Conservation (phyloP, 2,329 filamentous ascomycete genomes). For the Ophiostoma sp. region DNA sequence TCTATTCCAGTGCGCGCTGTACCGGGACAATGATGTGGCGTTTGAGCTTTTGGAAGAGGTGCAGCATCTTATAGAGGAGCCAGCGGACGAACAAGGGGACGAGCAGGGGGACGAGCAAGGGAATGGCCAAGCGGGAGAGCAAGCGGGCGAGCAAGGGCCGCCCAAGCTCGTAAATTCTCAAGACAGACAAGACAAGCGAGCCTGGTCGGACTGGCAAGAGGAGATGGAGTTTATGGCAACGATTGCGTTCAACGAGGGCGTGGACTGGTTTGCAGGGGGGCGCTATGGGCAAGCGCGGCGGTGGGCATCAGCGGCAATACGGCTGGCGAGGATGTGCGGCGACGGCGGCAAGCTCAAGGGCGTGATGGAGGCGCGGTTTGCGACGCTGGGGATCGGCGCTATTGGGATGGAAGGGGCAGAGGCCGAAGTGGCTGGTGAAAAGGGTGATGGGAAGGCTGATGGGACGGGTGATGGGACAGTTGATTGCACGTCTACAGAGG, state of each 20-base stretch:
- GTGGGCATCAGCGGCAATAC: constrained; percentile 61
- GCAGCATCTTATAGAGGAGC: constrained; percentile 44
- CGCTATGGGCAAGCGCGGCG: constrained; percentile 50
- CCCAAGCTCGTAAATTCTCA: constrained; percentile 38
- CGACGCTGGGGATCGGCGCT: constrained; percentile 36
- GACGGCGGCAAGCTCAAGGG: constrained; percentile 48
- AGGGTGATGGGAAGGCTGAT: background rate
- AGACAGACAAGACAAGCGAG: background rate
- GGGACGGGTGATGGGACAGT: too few species aligned
- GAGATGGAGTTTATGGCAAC: constrained; percentile 75
- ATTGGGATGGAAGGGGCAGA: constrained; percentile 16
- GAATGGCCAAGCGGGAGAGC: constrained; percentile 26
- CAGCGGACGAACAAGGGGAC: constrained; percentile 26
- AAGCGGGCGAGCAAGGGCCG: constrained; percentile 38
- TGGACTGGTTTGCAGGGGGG: constrained; percentile 57
- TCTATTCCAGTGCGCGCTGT: constrained; percentile 63
- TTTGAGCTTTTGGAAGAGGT: constrained; percentile 62
- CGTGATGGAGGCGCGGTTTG: constrained; percentile 43
- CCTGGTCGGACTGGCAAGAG: constrained; percentile 30
- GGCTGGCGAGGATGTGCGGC: constrained; percentile 52
- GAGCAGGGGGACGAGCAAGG: background rate
- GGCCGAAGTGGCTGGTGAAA: background rate
- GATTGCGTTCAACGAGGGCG: constrained; percentile 62
- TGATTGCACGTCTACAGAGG: too few species aligned
- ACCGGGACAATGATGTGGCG: constrained; percentile 50